Percentiles rank a stretch among this genome's conserved stretches.
Conservation (phyloP, 2,329 filamentous ascomycete species). For the Fusarium austroafricanum region DNA sequence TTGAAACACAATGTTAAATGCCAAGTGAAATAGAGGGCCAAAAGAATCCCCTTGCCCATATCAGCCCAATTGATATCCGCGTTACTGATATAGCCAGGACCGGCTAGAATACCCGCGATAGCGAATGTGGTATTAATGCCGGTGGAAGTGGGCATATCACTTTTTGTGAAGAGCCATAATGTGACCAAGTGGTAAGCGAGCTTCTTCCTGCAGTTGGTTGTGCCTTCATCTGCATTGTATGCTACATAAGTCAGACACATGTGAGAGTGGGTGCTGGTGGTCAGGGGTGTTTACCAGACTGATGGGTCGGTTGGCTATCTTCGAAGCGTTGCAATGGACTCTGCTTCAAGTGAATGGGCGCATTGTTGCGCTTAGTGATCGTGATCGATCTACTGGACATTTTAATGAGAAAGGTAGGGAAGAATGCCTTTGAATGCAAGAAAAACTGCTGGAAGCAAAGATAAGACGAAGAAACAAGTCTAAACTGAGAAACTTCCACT, state of each 20-base stretch:
- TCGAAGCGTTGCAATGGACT: slow-evolving; percentile 2
- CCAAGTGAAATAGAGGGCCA: slow-evolving; percentile 41
- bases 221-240: slow-evolving; percentile 9
- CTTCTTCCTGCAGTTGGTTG: slow-evolving; percentile 3
- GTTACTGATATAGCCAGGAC: slow-evolving; percentile 27
- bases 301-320: slow-evolving; percentile 8
- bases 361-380: slow-evolving; percentile 5
- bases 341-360: not conserved
- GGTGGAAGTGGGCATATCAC: slow-evolving; percentile 36
- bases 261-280: slow-evolving; percentile 3
- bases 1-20: slow-evolving; percentile 47
- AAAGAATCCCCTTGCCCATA: slow-evolving; percentile 35
- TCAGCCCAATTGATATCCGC: slow-evolving; percentile 19
- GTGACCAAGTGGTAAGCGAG: slow-evolving; percentile 33
- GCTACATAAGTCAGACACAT: slow-evolving; percentile 26
- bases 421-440: not conserved
- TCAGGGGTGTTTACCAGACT: slow-evolving; percentile 29
- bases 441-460: not conserved
- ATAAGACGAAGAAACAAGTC: not conserved
- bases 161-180: slow-evolving; percentile 37
- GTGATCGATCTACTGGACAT: slow-evolving; percentile 23
- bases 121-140: slow-evolving; percentile 37
- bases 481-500: slow-evolving; percentile 3
- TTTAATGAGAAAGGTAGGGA: not conserved
- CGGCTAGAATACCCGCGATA: slow-evolving; percentile 30